phyloP scores from a whole-genome alignment of 495 filamentous ascomycete genomes.

The Hyaloscypha finlandica region DNA sequence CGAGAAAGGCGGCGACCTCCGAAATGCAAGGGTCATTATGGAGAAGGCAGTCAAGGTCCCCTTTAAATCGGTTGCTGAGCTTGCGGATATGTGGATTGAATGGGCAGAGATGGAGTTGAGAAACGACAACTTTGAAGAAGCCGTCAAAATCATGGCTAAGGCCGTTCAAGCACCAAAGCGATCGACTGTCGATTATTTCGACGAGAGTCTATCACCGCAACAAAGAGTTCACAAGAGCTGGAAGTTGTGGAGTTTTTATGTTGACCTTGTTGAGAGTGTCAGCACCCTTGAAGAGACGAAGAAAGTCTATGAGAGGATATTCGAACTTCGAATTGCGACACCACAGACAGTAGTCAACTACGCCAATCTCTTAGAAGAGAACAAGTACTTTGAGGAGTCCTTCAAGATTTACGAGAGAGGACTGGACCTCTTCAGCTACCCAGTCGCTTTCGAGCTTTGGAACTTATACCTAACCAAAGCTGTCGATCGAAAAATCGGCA shows the following conservation, averaged over 20 bases:
- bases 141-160: slow-evolving; percentile 94
- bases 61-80: slow-evolving; percentile 90
- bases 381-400: slow-evolving; percentile 94
- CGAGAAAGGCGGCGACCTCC: slow-evolving; percentile 83
- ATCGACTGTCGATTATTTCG: slow-evolving; percentile 96
- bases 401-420: slow-evolving; percentile 99
- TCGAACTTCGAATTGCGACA: slow-evolving; percentile 96
- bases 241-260: slow-evolving; percentile 99
- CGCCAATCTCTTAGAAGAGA: slow-evolving; percentile 92
- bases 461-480: slow-evolving; percentile 98
- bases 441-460: slow-evolving; percentile 98
- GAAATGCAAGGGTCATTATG: slow-evolving; percentile 86
- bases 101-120: slow-evolving; percentile 98
- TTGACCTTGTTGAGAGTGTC: slow-evolving; percentile 95
- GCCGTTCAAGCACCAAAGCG: slow-evolving; percentile 93
- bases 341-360: slow-evolving; percentile 99
- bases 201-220: slow-evolving; percentile 90
- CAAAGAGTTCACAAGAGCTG: slow-evolving; percentile 98
- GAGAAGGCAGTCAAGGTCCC: slow-evolving; percentile 98
- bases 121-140: slow-evolving; percentile 92
- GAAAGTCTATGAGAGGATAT: slow-evolving; percentile 94
- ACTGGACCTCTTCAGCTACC: slow-evolving; percentile 94
- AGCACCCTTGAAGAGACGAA: slow-evolving; percentile 88
- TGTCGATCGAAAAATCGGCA: slow-evolving; percentile 90
- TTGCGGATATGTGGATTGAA: slow-evolving; percentile 98